These are phyloP conservation scores for Globisporangium spiculum DNA, from an alignment of 352 stramenopile genomes.

Conservation along the genomic window DNA sequence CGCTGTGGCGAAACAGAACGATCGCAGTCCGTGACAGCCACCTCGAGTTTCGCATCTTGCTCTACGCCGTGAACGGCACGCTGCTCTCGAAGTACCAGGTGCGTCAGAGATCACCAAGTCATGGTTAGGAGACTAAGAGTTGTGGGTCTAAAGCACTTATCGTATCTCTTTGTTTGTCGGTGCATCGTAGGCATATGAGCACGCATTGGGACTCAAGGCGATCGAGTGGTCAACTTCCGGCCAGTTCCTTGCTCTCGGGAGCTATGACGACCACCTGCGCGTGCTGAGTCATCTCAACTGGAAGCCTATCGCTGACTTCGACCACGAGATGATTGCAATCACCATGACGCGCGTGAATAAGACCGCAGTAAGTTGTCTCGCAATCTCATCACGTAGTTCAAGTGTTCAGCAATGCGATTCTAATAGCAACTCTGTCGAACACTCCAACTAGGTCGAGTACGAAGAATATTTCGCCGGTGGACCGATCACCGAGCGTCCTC, in stretches of 20 bases:
- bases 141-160: background rate
- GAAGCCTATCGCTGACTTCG: conserved; percentile 70
- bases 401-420: background rate
- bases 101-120: background rate
- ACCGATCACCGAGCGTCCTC: conserved; percentile 48
- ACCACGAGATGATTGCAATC: conserved; percentile 58
- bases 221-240: conserved; percentile 79
- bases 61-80: conserved; percentile 65
- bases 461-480: conserved; percentile 63
- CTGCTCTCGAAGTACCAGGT: conserved; percentile 75
- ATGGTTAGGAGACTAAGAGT: no score
- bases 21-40: conserved; percentile 72
- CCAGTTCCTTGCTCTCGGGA: conserved; percentile 75
- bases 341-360: conserved; percentile 44
- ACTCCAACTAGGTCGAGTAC: conserved; percentile 48
- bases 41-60: conserved; percentile 68
- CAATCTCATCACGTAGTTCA: background rate
- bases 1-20: conserved; percentile 25
- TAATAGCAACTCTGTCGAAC: background rate
- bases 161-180: background rate
- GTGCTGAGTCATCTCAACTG: conserved; percentile 77
- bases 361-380: conserved; percentile 20
- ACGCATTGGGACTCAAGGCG: conserved; percentile 64
- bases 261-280: conserved; percentile 75
- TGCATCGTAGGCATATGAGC: conserved; percentile 64